Evolutionary conservation across 148 eudicot genomes (phyloP).

Genomic region (Diospyros lotus): DNA sequence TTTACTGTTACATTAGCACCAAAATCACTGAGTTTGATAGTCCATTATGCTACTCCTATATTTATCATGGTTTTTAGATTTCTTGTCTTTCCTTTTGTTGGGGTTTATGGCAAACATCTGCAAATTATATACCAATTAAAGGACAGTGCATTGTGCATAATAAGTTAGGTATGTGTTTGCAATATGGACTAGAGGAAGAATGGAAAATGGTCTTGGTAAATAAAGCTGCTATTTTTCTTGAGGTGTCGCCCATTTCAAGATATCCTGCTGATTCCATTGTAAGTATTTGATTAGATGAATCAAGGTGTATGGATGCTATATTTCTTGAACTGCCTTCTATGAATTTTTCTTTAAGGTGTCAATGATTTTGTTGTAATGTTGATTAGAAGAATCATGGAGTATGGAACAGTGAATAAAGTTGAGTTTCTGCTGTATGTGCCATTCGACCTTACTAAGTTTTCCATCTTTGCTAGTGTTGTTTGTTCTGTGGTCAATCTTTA

Average conservation of each 20-base stretch:
- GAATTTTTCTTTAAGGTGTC: too few relatives aligned
- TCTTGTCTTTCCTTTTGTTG: neutral
- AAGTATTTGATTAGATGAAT: too few relatives aligned
- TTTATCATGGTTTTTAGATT: neutral
- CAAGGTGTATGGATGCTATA: too few relatives aligned
- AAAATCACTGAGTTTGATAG: neutral
- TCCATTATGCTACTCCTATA: neutral
- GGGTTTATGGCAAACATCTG: neutral
- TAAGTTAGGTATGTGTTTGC: neutral
- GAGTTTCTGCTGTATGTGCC: neutral
- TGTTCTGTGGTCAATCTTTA: constrained; percentile 13
- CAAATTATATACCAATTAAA: neutral
- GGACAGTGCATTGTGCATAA: neutral
- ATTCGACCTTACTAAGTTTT: neutral
- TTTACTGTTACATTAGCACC: neutral
- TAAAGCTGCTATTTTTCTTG: too few relatives aligned
- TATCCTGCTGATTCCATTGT: neutral
- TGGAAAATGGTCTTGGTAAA: too few relatives aligned
- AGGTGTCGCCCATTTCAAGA: neutral
- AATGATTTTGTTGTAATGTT: too few relatives aligned
- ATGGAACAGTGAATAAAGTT: neutral
- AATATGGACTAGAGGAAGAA: too few relatives aligned
- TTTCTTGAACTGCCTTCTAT: too few relatives aligned
- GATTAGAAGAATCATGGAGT: neutral
- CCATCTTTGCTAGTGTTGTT: neutral